Evolutionary conservation across 2,329 filamentous ascomycete genomes (phyloP).

Genomic region (Cladosporium sp.): DNA sequence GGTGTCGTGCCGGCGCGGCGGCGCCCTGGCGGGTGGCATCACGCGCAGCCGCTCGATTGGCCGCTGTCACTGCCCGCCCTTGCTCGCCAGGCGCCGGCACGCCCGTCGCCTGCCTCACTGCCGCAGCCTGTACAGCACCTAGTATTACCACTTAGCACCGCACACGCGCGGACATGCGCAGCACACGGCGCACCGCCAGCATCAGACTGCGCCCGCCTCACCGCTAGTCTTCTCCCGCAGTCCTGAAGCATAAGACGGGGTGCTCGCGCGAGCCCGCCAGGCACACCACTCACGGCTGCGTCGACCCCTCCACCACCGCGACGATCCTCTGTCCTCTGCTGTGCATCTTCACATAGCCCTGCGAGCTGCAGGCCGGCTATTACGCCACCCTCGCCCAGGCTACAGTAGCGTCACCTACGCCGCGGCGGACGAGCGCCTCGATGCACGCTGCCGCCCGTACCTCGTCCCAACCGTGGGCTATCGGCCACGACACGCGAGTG

Average conservation of each 20-base stretch:
- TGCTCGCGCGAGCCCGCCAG: not conserved
- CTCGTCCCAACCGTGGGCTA: not conserved
- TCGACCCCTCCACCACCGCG: not conserved
- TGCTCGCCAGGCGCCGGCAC: not conserved
- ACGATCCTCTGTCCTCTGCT: not conserved
- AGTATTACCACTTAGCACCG: not conserved
- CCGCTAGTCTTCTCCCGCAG: not conserved
- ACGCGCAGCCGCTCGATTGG: not conserved
- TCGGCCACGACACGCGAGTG: not conserved
- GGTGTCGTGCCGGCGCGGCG: no score
- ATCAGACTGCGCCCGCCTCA: not conserved
- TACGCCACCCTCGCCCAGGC: not conserved
- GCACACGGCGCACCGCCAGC: not conserved
- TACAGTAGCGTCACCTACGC: not conserved
- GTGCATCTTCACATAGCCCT: not conserved
- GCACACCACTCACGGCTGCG: not conserved
- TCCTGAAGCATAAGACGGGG: not conserved
- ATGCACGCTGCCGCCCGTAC: slow-evolving; percentile 1
- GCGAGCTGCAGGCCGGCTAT: not conserved
- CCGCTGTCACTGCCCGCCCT: not conserved
- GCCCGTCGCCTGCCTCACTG: not conserved
- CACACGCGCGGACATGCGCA: not conserved
- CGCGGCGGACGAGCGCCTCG: not conserved
- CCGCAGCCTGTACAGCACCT: not conserved
- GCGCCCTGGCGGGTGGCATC: no score